Conservation (phyloP, 2,329 filamentous ascomycete species). For the Ceratocystis diversiconidia region DNA sequence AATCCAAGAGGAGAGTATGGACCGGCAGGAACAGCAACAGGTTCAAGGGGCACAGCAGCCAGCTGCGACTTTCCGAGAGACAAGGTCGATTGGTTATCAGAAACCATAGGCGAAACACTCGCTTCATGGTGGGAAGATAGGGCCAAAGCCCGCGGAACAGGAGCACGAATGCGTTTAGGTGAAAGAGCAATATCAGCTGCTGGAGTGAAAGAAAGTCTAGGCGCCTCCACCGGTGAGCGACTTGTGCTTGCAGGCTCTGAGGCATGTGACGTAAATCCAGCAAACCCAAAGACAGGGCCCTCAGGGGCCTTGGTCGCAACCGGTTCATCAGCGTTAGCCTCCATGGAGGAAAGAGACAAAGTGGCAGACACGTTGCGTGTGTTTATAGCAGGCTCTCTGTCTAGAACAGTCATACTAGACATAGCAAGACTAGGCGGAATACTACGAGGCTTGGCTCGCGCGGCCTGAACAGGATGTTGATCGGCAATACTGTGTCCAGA, state of each 20-base stretch:
- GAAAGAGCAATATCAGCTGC: constrained; percentile 6
- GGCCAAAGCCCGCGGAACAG: constrained; percentile 10
- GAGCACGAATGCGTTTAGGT: background rate
- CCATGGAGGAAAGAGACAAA: constrained; percentile 20
- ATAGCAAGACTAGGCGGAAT: background rate
- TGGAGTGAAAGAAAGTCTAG: constrained; percentile 8
- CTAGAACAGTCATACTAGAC: constrained; percentile 3
- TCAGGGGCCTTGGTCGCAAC: background rate
- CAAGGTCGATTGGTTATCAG: background rate
- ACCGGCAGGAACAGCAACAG: constrained; percentile 2
- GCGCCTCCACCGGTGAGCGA: constrained; percentile 20
- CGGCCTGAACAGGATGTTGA: constrained; percentile 8
- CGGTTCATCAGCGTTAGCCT: constrained; percentile 19
- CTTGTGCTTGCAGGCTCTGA: constrained; percentile 22
- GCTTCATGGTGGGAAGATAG: constrained; percentile 14
- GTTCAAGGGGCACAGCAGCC: constrained; percentile 3
- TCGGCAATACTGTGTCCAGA: constrained; percentile 11
- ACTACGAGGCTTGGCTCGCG: constrained; percentile 7
- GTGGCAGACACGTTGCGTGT: constrained; percentile 16
- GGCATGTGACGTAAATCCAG: constrained; percentile 22
- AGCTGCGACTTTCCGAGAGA: constrained; percentile 6
- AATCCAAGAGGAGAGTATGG: constrained; percentile 15
- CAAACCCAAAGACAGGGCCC: constrained; percentile 21
- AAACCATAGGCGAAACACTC: background rate
- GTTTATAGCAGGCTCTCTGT: constrained; percentile 18